Conservation (phyloP, 2,329 filamentous ascomycete species). For the Nothomitra cinnamomea region DNA sequence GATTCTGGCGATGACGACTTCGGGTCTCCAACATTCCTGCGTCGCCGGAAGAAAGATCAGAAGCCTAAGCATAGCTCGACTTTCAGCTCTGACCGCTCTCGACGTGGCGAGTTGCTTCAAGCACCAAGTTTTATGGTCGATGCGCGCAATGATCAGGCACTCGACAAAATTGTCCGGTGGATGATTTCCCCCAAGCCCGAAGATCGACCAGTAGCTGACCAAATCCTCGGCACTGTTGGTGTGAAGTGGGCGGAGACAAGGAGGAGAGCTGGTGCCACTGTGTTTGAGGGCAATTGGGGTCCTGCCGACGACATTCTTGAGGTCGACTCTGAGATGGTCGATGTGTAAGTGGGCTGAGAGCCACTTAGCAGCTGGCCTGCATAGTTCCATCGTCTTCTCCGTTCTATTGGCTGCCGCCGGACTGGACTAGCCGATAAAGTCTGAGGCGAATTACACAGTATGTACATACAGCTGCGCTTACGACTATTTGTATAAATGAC, state of each 20-base stretch:
- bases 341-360: constrained; percentile 25
- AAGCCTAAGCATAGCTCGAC: constrained; percentile 4
- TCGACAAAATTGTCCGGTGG: constrained; percentile 71
- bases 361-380: background rate
- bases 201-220: constrained; percentile 54
- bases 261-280: constrained; percentile 73
- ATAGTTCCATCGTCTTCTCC: background rate
- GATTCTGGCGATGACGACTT: constrained; percentile 28
- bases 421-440: background rate
- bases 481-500: background rate
- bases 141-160: constrained; percentile 48
- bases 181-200: constrained; percentile 69
- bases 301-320: constrained; percentile 48
- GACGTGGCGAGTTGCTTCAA: constrained; percentile 40
- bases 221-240: constrained; percentile 56
- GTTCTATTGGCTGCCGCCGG: background rate
- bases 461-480: background rate
- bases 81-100: constrained; percentile 8
- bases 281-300: constrained; percentile 93
- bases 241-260: constrained; percentile 65
- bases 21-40: constrained; percentile 19
- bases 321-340: constrained; percentile 45
- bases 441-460: background rate
- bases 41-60: constrained; percentile 11
- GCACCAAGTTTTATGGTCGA: constrained; percentile 87